Conservation (phyloP, 1,284 basidiomycete genomes). For the Irpex sp. region DNA sequence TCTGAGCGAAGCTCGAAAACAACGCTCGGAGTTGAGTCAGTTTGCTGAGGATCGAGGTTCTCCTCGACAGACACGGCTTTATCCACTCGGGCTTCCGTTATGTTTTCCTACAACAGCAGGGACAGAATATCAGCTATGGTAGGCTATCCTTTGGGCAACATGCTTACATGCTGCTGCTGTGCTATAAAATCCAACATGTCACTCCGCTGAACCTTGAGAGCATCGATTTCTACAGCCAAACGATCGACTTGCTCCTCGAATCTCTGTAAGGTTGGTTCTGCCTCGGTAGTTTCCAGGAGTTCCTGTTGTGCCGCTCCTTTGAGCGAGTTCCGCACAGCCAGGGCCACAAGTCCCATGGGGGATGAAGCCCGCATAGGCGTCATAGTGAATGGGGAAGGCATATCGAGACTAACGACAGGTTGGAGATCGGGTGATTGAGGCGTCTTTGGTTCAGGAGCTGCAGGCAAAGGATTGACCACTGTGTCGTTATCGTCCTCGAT, state of each 20-base stretch:
- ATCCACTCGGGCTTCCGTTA: background rate
- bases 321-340: background rate
- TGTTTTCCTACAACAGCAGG: background rate
- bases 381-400: slow-evolving; percentile 12
- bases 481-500: background rate
- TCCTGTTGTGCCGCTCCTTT: background rate
- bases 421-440: slow-evolving; percentile 10
- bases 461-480: background rate
- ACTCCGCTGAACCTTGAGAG: slow-evolving; percentile 32
- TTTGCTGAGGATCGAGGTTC: background rate
- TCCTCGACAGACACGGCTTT: background rate
- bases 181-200: slow-evolving; percentile 22
- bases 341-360: background rate
- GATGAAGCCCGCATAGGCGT: background rate
- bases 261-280: slow-evolving; percentile 6
- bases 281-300: background rate
- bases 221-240: slow-evolving; percentile 30
- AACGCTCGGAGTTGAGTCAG: background rate
- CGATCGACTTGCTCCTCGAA: slow-evolving; percentile 31
- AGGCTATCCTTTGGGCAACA: slow-evolving; percentile 4
- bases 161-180: background rate
- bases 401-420: slow-evolving; percentile 3
- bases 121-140: background rate
- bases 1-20: background rate
- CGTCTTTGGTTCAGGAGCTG: background rate